Evolutionary conservation across 352 stramenopile species (phyloP), one percentile per base, ranked within the genome.

Genomic region (Globisporangium paroecandrum): DNA sequence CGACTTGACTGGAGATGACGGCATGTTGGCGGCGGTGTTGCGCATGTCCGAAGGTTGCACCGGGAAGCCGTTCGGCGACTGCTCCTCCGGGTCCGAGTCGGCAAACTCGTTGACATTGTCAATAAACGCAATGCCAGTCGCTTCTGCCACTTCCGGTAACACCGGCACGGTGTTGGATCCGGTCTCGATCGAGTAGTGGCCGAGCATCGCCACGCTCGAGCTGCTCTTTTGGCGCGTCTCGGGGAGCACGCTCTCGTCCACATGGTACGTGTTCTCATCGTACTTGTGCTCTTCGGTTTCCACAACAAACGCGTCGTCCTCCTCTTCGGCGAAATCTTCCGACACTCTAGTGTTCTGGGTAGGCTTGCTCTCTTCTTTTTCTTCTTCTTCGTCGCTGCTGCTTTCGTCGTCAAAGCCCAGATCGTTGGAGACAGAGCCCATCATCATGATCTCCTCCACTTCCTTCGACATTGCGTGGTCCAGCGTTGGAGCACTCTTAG

Each of bases 201-300:
- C 82, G 4, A 91, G 77, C 84, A 93, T 90, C 36, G 84, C 76
- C 46, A 89, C 82, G 15, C 79, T 91, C 65, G 83, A 86, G 41
- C 73, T 77, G 62, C 77, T 87, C 66, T 90, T 82, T 51, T 82
- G 66, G 2, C 54, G 56, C 25, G 74, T 69, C 69, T 77, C 69
- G 4, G 72, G 70, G 15, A 69, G 56, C 20, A 68, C 60, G 46
- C 32, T 69, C 62, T 72, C 67, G 20, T 69, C 62, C 22, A 57
- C 62, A 2, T 25, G 13, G 25, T 61, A 72, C 55, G 67, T 69
- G 36, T 60, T 65, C 20, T 67, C 51, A 1, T 20, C 62, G 43
- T 51, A 51, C 18, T 51, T 51, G 18, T 51, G 43, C 43, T 51
- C 43, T 4, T 51, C 43, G 34, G 27, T 46, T 12, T 53, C 24